A percentile compares a stretch with the other conserved stretches of the same genome.
These are phyloP conservation scores for Guillardia theta DNA, from an alignment of 78 protist genomes.

Conservation along the genomic window DNA sequence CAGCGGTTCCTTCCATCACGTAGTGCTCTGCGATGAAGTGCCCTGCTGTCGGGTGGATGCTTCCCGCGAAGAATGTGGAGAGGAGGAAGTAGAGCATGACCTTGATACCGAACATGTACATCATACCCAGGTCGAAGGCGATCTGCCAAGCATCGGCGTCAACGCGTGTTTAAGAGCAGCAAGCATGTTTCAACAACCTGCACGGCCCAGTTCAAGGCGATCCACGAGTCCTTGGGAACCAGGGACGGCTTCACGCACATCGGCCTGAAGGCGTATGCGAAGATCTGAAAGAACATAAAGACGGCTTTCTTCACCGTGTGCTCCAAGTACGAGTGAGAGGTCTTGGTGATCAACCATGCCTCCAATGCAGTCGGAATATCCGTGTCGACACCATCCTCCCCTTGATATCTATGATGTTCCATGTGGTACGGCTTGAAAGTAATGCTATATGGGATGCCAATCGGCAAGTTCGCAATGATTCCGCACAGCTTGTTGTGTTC, in stretches of 20 bases:
- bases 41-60: conserved; percentile 79
- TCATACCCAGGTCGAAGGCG: conserved; percentile 15
- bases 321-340: neutral
- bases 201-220: conserved; percentile 51
- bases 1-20: conserved; percentile 46
- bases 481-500: conserved; percentile 58
- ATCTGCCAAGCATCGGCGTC: neutral
- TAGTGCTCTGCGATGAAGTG: conserved; percentile 84
- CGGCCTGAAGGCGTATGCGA: conserved; percentile 79
- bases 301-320: conserved; percentile 56
- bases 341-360: conserved; percentile 45
- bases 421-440: conserved; percentile 77
- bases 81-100: conserved; percentile 62
- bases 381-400: conserved; percentile 65
- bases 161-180: neutral
- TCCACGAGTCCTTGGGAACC: conserved; percentile 31
- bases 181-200: neutral
- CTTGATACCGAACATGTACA: conserved; percentile 52
- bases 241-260: conserved; percentile 53
- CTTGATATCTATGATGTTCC: conserved; percentile 66
- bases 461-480: conserved; percentile 73
- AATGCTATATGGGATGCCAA: conserved; percentile 65
- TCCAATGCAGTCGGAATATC: conserved; percentile 80
- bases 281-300: conserved; percentile 59
- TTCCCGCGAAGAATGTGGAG: conserved; percentile 65